Evolutionary conservation across 2,329 filamentous ascomycete species (phyloP).

Genomic region (Herpotrichia juniperi): DNA sequence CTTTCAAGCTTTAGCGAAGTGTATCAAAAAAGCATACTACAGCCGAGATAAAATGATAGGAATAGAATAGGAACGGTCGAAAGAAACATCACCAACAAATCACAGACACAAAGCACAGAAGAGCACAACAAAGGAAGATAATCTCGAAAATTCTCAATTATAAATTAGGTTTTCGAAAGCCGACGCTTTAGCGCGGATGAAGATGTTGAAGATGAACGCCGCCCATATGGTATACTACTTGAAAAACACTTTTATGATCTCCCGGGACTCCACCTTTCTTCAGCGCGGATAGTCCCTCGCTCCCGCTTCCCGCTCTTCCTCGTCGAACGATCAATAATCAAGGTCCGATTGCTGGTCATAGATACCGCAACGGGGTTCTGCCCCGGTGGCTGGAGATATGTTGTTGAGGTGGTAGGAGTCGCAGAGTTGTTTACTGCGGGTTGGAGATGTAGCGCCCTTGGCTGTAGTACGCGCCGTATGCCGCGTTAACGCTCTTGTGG

Average conservation of each 20-base stretch:
- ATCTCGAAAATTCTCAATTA: background rate
- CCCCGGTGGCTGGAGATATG: too few species aligned
- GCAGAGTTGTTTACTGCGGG: too few species aligned
- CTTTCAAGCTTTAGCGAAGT: too few species aligned
- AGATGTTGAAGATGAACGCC: background rate
- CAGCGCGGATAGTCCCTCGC: background rate
- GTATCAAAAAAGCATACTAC: too few species aligned
- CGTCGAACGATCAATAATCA: background rate
- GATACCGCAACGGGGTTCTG: too few species aligned
- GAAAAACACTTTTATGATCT: background rate
- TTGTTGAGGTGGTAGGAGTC: too few species aligned
- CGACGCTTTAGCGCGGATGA: background rate
- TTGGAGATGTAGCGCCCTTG: background rate
- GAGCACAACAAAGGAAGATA: too few species aligned
- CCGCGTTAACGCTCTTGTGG: constrained; percentile 8
- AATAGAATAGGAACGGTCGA: too few species aligned
- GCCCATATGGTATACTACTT: background rate
- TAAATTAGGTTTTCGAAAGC: background rate
- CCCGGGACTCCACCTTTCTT: background rate
- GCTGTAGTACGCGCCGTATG: constrained; percentile 7
- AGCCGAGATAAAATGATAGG: too few species aligned
- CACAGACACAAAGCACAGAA: too few species aligned
- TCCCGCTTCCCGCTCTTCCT: background rate
- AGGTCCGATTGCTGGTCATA: too few species aligned
- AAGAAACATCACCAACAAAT: background rate